These are phyloP conservation scores for Abrus precatorius DNA, from an alignment of 306 rosid genomes.

Conservation along the genomic window DNA sequence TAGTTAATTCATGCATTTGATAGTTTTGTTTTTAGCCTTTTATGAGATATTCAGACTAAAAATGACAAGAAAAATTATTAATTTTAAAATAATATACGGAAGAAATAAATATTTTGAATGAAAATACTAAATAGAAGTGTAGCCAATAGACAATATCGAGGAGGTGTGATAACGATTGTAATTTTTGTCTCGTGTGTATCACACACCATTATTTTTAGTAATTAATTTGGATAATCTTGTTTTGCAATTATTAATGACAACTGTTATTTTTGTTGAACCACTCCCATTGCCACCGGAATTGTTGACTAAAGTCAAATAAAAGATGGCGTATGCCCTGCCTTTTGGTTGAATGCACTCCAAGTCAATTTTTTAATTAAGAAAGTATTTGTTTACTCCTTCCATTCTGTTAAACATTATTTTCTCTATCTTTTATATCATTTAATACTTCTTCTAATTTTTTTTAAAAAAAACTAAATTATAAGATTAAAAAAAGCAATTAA, in stretches of 20 bases:
- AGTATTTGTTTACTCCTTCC: background rate
- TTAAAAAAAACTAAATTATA: too few species aligned
- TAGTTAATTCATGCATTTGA: too few species aligned
- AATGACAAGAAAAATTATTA: background rate
- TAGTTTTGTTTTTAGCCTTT: too few species aligned
- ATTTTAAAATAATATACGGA: background rate
- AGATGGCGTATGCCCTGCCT: background rate
- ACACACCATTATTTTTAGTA: slow-evolving; percentile 38
- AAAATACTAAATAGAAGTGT: background rate
- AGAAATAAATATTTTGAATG: background rate
- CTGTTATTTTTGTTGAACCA: slow-evolving; percentile 21
- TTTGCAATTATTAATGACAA: background rate
- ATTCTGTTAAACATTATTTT: background rate
- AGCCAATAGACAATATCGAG: slow-evolving; percentile 31
- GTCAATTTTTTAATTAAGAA: slow-evolving; percentile 24
- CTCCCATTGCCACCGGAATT: slow-evolving; percentile 14
- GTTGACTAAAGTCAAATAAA: slow-evolving; percentile 1
- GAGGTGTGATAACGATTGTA: slow-evolving; percentile 44
- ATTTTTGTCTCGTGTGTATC: slow-evolving; percentile 46
- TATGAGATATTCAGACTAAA: background rate
- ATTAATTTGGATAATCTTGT: slow-evolving; percentile 33
- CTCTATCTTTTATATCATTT: background rate
- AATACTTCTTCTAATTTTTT: too few species aligned
- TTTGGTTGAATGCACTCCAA: slow-evolving; percentile 22
- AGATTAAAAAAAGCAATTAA: too few species aligned